Base-by-base conservation (phyloP, 148 eudicot genomes). In the Tetragonia tetragonoides region DNA sequence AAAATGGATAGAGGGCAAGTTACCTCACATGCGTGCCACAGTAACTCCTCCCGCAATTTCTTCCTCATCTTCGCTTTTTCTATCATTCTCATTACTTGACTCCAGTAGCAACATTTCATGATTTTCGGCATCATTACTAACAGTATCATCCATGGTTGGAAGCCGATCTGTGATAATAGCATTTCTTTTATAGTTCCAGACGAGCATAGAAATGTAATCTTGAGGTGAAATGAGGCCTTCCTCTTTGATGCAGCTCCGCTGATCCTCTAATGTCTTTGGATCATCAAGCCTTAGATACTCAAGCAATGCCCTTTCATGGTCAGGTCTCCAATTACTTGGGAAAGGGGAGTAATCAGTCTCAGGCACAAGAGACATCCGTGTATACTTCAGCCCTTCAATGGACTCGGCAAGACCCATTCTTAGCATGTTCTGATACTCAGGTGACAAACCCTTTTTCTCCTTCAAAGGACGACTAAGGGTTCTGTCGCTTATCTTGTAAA, bases 291-390 rank as follows among this genome's bases (percentile, higher is more conserved):
- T 87, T 78, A 89, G 79, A 84, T 86, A 90, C 77, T 94, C 98
- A 12, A 84, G 73, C 82, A 94, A 84, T 12, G 93, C 89, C 79
- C 87, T 90, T 89, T 94, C 98, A 59, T 92, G 98, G 70, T 92
- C 97, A 28, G 98, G 97, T 77, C 84, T 87, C 97, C 98, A 94
- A 68, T 85, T 87, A 78, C 49, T 74, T 12, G 90, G 93, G 68
- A 94, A 90, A 21, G 91, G 97, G 37, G 89, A 80, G 79, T 94
- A 94, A 82, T 94, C 98, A 28, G 97, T 90, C 77, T 94, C 98
- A 2, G 98, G 98, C 11, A 94, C 93, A 54, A 89, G 87, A 78
- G 98, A 92, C 97, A 92, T 94, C 75, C 97, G 77, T n/a, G 97
- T 94, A 73, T 84, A 94, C 87, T 86, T 87, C 76, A 94, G 90